Evolutionary conservation across 768 basidiomycete genomes (phyloP).

Genomic region (Pleurotus eryngii): DNA sequence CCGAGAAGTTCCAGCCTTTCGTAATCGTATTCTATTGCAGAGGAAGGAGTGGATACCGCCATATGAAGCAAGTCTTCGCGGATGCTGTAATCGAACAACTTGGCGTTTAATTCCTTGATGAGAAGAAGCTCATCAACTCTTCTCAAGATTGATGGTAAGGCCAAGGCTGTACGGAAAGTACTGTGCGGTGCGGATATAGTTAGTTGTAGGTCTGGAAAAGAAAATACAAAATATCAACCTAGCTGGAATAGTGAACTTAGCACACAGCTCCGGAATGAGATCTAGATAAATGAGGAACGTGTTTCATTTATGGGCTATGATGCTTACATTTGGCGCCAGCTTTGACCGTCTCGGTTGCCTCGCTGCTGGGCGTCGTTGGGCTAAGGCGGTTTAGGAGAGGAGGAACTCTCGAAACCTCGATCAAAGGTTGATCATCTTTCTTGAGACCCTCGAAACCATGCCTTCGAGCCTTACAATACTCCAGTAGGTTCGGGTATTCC

Average conservation of each 20-base stretch:
- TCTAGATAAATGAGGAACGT: slow-evolving; percentile 36
- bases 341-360: slow-evolving; percentile 32
- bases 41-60: slow-evolving; percentile 70
- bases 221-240: slow-evolving; percentile 41
- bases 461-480: slow-evolving; percentile 60
- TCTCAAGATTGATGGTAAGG: slow-evolving; percentile 72
- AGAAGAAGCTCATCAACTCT: slow-evolving; percentile 73
- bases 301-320: slow-evolving; percentile 3
- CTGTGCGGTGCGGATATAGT: slow-evolving; percentile 29
- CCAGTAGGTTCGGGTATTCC: slow-evolving; percentile 56
- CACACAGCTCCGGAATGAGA: slow-evolving; percentile 81
- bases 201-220: slow-evolving; percentile 5
- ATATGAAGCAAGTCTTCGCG: slow-evolving; percentile 56
- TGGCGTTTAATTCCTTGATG: slow-evolving; percentile 75
- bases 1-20: slow-evolving; percentile 84
- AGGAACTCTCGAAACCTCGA: slow-evolving; percentile 61
- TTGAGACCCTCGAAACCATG: slow-evolving; percentile 61
- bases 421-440: slow-evolving; percentile 64
- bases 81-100: slow-evolving; percentile 60
- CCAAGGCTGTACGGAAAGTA: slow-evolving; percentile 61
- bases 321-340: slow-evolving; percentile 57
- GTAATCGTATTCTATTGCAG: slow-evolving; percentile 70
- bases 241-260: slow-evolving; percentile 67
- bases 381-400: slow-evolving; percentile 55
- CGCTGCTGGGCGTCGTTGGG: slow-evolving; percentile 44